Evolutionary conservation across 768 basidiomycete species (phyloP).

Genomic region (Gymnopilus junonius): DNA sequence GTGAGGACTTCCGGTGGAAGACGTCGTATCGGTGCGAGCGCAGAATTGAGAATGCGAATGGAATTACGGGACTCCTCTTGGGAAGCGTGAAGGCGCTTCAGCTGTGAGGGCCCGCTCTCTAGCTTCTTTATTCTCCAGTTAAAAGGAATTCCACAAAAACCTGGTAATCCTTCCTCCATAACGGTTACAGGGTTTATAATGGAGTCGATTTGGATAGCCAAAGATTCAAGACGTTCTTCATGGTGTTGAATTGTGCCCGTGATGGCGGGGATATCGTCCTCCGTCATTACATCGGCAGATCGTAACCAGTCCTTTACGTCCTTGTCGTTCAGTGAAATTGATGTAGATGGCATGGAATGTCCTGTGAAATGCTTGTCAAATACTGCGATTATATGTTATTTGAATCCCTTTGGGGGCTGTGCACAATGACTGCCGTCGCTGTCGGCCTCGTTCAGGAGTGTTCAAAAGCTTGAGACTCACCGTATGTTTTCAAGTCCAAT

Average conservation of each 20-base stretch:
- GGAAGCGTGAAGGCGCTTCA: background rate
- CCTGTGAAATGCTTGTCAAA: background rate
- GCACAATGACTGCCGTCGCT: background rate
- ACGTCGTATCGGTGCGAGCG: slow-evolving; percentile 23
- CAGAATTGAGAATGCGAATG: slow-evolving; percentile 4
- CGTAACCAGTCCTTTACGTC: slow-evolving; percentile 9
- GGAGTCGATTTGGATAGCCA: slow-evolving; percentile 1
- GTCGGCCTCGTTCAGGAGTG: background rate
- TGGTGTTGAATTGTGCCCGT: background rate
- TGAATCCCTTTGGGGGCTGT: background rate
- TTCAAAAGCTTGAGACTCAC: background rate
- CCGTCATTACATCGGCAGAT: background rate
- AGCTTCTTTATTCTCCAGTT: background rate
- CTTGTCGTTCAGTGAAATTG: slow-evolving; percentile 1
- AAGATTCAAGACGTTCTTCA: slow-evolving; percentile 1
- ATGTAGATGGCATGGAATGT: background rate
- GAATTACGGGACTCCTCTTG: background rate
- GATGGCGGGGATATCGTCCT: slow-evolving; percentile 5
- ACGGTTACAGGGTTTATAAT: background rate
- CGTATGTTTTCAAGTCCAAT: background rate
- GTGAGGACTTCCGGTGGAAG: slow-evolving; percentile 28
- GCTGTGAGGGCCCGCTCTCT: background rate
- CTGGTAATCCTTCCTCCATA: background rate
- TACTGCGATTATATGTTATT: background rate
- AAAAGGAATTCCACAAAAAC: slow-evolving; percentile 7